Base-by-base conservation (phyloP, 2,329 filamentous ascomycete genomes). In the Aspergillus oerlinghausenensis region DNA sequence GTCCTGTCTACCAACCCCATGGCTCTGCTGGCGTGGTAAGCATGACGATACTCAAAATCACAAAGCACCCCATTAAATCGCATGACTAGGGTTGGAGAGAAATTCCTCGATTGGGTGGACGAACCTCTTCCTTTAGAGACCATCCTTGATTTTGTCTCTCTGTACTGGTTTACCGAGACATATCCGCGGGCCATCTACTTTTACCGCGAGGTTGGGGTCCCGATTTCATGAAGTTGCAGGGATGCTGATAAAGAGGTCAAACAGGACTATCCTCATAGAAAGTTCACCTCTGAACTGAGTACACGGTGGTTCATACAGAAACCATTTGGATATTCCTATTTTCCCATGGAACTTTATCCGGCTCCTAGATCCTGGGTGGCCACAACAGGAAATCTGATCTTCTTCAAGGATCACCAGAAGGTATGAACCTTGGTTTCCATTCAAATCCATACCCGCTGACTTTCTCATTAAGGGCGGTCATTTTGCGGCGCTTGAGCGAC, bases 401-500 rank as follows among this genome's bases (percentile, higher is more conserved):
- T 68, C 32, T 75, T 65, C 59, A 67, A 58, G 28, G 54, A 68
- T n/a, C 71, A 77, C 61, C 54, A 70, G 11, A 66, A 67, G 60
- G 73, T 73, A 64, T 45, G 59, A 14, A 45, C 8, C 43, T 6
- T 28, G n/a, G 49, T n/a, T 2, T 38, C 9, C 25, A 48, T 52
- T n/a, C 19, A 17, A 14, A 45, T 45, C 19, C 23, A 25, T 42
- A 38, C 14, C 19, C 10, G n/a, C 10, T 9, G 21, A 28, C 48
- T 52, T 28, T 54, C 28, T 55, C 2, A 43, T 17, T 32, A 66
- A 72, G 63, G 82, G 82, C 17, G 82, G 83, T 0, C 82, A 84
- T 67, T 84, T 84, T 63, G 80, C 82, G 1, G 70, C 74, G 0
- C 66, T 76, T 9, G 77, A 80, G 43, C 73, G 76, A 23, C 75